Evolutionary conservation across 225 moss, liverwort and hornwort species (phyloP).

Genomic region (Sphagnum tenellum): DNA sequence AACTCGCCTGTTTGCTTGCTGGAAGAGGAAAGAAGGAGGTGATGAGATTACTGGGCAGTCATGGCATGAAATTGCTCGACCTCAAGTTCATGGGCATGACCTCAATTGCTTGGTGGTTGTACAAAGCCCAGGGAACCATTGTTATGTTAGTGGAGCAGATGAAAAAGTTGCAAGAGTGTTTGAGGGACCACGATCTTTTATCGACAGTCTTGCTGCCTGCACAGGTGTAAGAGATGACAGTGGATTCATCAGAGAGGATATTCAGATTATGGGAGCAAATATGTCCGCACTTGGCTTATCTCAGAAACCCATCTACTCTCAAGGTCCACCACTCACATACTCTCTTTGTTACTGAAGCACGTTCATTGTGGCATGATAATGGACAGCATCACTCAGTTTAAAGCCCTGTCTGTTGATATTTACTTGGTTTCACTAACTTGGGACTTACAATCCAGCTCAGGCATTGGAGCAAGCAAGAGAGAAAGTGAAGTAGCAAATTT

Average conservation of each 20-base stretch:
- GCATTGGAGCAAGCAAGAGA: conserved; percentile 19
- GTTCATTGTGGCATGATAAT: too few species aligned
- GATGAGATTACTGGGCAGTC: conserved; percentile 22
- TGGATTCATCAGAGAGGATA: conserved; percentile 58
- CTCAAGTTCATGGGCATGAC: conserved; percentile 98
- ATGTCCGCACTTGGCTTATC: conserved; percentile 99
- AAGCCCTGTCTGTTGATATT: too few species aligned
- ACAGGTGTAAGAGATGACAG: conserved; percentile 49
- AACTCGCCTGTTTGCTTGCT: conserved; percentile 78
- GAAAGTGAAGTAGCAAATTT: conserved; percentile 30
- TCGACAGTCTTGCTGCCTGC: conserved; percentile 67
- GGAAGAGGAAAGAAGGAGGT: conserved; percentile 41
- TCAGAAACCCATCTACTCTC: conserved; percentile 83
- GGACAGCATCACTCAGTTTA: too few species aligned
- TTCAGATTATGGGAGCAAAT: conserved; percentile 87
- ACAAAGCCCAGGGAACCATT: conserved; percentile 67
- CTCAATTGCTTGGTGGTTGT: conserved; percentile 73
- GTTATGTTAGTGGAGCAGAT: conserved; percentile 85
- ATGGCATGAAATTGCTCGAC: conserved; percentile 95
- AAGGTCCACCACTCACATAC: conserved; percentile 30
- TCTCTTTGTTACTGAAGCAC: too few species aligned
- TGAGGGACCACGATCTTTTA: conserved; percentile 88
- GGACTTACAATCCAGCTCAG: conserved; percentile 4
- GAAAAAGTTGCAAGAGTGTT: conserved; percentile 96
- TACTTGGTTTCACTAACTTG: too few species aligned